phyloP scores from a whole-genome alignment of 1,284 basidiomycete genomes.

The Sutorius eximius region DNA sequence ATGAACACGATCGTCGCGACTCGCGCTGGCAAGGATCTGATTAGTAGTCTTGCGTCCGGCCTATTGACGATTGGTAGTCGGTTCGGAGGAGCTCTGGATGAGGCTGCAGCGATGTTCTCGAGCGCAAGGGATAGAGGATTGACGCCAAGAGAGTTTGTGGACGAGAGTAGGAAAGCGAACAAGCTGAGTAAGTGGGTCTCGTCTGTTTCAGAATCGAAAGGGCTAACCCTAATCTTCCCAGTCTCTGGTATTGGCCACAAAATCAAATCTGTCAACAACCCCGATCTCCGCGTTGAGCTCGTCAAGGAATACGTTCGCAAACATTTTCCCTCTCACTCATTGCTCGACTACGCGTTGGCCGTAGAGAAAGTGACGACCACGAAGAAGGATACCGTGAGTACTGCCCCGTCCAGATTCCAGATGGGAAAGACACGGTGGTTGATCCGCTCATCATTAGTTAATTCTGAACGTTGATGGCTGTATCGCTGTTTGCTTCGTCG shows the following conservation, averaged over 20 bases:
- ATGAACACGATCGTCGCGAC: slow-evolving; percentile 99
- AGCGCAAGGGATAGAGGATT: slow-evolving; percentile 87
- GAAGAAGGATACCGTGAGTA: slow-evolving; percentile 91
- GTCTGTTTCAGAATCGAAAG: not conserved
- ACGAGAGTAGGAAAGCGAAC: slow-evolving; percentile 93
- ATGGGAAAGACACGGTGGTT: slow-evolving; percentile 1
- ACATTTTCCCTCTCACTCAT: slow-evolving; percentile 91
- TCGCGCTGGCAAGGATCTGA: slow-evolving; percentile 97
- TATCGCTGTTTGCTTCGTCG: slow-evolving; percentile 97
- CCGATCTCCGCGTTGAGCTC: slow-evolving; percentile 94
- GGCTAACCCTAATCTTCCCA: slow-evolving; percentile 27
- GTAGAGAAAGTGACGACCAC: slow-evolving; percentile 97
- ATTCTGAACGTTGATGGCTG: slow-evolving; percentile 97
- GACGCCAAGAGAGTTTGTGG: slow-evolving; percentile 97
- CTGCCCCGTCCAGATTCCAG: not conserved
- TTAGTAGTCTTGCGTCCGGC: slow-evolving; percentile 95
- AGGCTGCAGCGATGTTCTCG: slow-evolving; percentile 96
- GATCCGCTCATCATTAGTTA: slow-evolving; percentile 42
- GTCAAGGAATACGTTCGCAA: slow-evolving; percentile 97
- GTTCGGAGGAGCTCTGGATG: slow-evolving; percentile 99
- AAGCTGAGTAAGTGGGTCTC: slow-evolving; percentile 72
- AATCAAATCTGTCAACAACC: slow-evolving; percentile 99
- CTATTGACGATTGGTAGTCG: slow-evolving; percentile 97
- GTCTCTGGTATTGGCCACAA: slow-evolving; percentile 99
- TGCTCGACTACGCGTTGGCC: slow-evolving; percentile 97